Evolutionary conservation across 23 red algal genomes (phyloP).

Genomic region (Gracilaria caudata): DNA sequence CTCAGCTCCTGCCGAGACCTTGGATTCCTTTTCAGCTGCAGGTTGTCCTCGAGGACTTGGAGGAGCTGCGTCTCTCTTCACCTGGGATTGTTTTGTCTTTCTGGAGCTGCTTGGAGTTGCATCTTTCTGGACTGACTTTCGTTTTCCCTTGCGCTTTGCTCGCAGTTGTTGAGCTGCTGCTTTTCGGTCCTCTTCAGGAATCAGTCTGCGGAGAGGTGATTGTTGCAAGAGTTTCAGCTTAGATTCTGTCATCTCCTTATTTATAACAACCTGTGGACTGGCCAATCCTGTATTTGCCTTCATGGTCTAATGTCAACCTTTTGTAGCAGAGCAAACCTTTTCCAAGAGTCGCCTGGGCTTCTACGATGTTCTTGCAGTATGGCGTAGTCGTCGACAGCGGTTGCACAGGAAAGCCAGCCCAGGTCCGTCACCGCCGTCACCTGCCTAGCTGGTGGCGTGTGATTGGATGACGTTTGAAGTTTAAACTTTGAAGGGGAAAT

Average conservation of each 20-base stretch:
- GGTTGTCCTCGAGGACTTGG: not conserved
- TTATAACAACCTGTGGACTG: not conserved
- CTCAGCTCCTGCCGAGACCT: not conserved
- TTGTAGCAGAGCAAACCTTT: no score
- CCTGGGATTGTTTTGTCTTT: not conserved
- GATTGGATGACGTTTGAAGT: no score
- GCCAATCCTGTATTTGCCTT: no score
- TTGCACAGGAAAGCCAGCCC: no score
- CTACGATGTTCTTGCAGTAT: no score
- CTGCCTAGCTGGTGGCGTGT: no score
- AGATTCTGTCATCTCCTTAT: slow-evolving; percentile 12
- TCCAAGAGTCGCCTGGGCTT: no score
- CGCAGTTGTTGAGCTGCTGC: not conserved
- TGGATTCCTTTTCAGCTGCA: not conserved
- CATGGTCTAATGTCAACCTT: no score
- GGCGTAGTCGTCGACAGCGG: no score
- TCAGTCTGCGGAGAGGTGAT: slow-evolving; percentile 12
- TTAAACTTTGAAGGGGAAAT: no score
- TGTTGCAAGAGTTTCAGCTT: slow-evolving; percentile 29
- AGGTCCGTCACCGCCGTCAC: no score
- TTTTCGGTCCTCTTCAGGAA: slow-evolving; percentile 16
- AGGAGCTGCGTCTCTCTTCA: not conserved
- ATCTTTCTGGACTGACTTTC: not conserved
- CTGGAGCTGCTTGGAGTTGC: not conserved
- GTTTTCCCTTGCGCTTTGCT: not conserved